phyloP scores from a whole-genome alignment of 371 early-diverging fungal species.

The Mortierella sp. region DNA sequence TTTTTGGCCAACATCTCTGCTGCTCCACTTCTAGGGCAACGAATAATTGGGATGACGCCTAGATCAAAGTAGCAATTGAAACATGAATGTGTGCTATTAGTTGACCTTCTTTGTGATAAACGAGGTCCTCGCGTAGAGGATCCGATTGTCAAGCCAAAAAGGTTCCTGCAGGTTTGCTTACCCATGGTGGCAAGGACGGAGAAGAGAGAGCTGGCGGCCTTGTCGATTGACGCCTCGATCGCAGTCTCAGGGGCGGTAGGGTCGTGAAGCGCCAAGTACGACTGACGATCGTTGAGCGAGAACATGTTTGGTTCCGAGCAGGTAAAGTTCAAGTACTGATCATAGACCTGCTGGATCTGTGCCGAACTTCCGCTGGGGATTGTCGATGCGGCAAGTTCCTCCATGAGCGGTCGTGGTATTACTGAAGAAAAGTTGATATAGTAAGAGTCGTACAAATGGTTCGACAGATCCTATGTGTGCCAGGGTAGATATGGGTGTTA shows the following conservation, averaged over 20 bases:
- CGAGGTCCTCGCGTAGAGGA: neutral
- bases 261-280: constrained; percentile 86
- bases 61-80: constrained; percentile 1
- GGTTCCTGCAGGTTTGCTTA: constrained; percentile 7
- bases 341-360: constrained; percentile 92
- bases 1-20: constrained; percentile 94
- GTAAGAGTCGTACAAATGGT: constrained; percentile 93
- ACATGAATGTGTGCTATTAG: neutral
- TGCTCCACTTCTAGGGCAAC: constrained; percentile 91
- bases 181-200: constrained; percentile 95
- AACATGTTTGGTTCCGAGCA: constrained; percentile 96
- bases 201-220: constrained; percentile 87
- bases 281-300: constrained; percentile 88
- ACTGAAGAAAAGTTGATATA: constrained; percentile 95
- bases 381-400: constrained; percentile 91
- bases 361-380: constrained; percentile 79
- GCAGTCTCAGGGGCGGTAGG: constrained; percentile 82
- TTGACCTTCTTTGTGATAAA: neutral
- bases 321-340: constrained; percentile 96
- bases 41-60: constrained; percentile 91
- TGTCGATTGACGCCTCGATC: constrained; percentile 84
- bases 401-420: constrained; percentile 91
- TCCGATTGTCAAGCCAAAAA: neutral
- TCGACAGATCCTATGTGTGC: constrained; percentile 84
- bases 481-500: neutral